phyloP scores from a whole-genome alignment of 805 yeast species.

The Blastobotrys robertii region DNA sequence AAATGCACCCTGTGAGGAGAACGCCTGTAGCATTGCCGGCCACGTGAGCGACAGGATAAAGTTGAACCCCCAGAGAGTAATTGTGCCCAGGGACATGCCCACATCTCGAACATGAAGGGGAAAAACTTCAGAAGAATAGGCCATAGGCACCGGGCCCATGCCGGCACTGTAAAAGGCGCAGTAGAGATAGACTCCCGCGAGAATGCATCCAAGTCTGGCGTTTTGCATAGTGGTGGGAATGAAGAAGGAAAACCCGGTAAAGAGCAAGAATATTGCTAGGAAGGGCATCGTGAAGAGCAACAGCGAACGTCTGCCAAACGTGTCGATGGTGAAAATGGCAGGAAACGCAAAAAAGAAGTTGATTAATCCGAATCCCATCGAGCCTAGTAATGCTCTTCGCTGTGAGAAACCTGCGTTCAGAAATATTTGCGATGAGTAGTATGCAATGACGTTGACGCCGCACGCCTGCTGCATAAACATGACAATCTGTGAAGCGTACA shows the following conservation, averaged over 20 bases:
- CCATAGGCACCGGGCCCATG: conserved; percentile 85
- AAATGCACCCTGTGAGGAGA: conserved; percentile 76
- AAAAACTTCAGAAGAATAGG: conserved; percentile 78
- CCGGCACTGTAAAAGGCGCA: conserved; percentile 71
- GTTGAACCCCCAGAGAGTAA: conserved; percentile 42
- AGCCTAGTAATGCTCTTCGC: conserved; percentile 59
- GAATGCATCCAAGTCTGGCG: conserved; percentile 53
- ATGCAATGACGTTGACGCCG: conserved; percentile 82
- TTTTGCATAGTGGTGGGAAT: conserved; percentile 36
- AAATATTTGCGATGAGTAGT: conserved; percentile 73
- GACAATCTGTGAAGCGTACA: conserved; percentile 67
- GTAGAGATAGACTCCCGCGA: conserved; percentile 65
- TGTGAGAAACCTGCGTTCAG: conserved; percentile 54
- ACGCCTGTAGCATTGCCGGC: conserved; percentile 60
- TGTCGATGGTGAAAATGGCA: conserved; percentile 71
- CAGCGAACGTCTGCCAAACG: conserved; percentile 60
- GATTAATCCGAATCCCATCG: conserved; percentile 79
- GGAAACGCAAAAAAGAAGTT: conserved; percentile 77
- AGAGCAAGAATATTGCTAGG: conserved; percentile 44
- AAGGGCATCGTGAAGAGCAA: conserved; percentile 50
- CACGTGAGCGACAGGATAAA: conserved; percentile 63
- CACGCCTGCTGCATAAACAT: conserved; percentile 91
- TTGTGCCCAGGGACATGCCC: conserved; percentile 74
- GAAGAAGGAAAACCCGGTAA: conserved; percentile 55
- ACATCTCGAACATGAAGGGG: conserved; percentile 71